Evolutionary conservation across 2,329 filamentous ascomycete genomes (phyloP), one percentile per base, ranked within the genome.

Genomic region (Epichloe bromicola): DNA sequence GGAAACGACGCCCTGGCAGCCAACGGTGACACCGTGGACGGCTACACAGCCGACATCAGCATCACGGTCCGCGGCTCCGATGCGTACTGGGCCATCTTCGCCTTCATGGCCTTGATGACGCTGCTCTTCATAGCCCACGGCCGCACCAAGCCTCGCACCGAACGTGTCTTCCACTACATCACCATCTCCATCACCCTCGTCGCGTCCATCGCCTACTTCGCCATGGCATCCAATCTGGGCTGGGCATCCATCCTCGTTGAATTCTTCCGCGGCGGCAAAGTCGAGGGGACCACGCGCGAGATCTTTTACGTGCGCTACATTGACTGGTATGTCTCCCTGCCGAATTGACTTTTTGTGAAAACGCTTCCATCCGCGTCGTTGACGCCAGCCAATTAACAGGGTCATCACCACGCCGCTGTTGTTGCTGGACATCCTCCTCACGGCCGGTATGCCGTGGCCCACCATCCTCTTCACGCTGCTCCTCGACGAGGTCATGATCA

Each of bases 71-170:
- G 65, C 59, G 82, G 79, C 14, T 82, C 78, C 1, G 72, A 82
- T 61, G 82, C 76, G 69, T 82, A 83, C 60, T 85, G 75, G 65
- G 68, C 81, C 7, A 74, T 83, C 15, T 78, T 72, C 54, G 74
- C 79, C 1, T 63, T 80, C 45, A 84, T 85, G 79, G 73, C 68
- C 2, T 53, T 73, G 3, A 63, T 74, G 0, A 79, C 76, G 1
- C 61, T 85, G 17, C 56, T 58, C 47, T 78, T 83, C 60, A 64
- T 81, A 33, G 75, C 63, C 3, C 64, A 78, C 14, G 71, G 73
- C 2, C 67, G 74, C 51, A 71, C 64, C n/a, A 79, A 78, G 60
- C 74, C 74, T 4, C 73, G 77, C 60, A 68, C n/a, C 39, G 71
- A 79, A 55, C 69, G 70, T 53, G 67, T 79, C 53, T 79, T 79